A percentile compares a stretch with the other conserved stretches of the same genome.
Conservation (phyloP, 371 early-diverging fungal genomes). For the Amoeboradix gromovi region DNA sequence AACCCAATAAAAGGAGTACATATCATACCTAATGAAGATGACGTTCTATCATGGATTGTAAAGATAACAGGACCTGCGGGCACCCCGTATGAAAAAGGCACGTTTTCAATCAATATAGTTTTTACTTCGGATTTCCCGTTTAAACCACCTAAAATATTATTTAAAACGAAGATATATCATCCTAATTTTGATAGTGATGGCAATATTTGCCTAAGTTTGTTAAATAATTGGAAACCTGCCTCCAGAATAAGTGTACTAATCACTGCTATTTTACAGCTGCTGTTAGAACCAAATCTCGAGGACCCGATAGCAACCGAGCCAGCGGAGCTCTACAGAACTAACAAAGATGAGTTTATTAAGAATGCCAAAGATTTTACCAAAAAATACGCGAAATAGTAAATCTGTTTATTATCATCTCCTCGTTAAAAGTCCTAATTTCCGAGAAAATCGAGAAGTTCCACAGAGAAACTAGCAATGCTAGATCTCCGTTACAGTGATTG, state of each 20-base stretch:
- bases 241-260: conserved; percentile 42
- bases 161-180: conserved; percentile 61
- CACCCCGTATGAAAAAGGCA: conserved; percentile 52
- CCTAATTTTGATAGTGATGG: conserved; percentile 73
- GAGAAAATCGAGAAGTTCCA: too few species aligned
- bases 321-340: conserved; percentile 45
- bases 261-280: conserved; percentile 27
- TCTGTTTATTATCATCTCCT: too few species aligned
- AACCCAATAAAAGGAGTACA: neutral
- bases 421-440: too few species aligned
- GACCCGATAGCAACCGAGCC: conserved; percentile 58
- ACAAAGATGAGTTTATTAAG: conserved; percentile 36
- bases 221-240: conserved; percentile 67
- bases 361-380: conserved; percentile 50
- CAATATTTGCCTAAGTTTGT: conserved; percentile 21
- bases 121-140: conserved; percentile 69
- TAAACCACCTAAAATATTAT: conserved; percentile 65
- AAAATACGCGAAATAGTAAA: conserved; percentile 27
- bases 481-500: too few species aligned
- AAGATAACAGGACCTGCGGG: conserved; percentile 4
- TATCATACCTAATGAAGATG: neutral
- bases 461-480: too few species aligned
- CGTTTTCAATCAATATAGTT: conserved; percentile 42
- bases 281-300: conserved; percentile 60
- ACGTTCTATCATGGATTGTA: neutral